A percentile compares a stretch with the other conserved stretches of the same genome.
These are phyloP conservation scores for Pseudopithomyces chartarum DNA, from an alignment of 2,329 filamentous ascomycete species.

Conservation along the genomic window DNA sequence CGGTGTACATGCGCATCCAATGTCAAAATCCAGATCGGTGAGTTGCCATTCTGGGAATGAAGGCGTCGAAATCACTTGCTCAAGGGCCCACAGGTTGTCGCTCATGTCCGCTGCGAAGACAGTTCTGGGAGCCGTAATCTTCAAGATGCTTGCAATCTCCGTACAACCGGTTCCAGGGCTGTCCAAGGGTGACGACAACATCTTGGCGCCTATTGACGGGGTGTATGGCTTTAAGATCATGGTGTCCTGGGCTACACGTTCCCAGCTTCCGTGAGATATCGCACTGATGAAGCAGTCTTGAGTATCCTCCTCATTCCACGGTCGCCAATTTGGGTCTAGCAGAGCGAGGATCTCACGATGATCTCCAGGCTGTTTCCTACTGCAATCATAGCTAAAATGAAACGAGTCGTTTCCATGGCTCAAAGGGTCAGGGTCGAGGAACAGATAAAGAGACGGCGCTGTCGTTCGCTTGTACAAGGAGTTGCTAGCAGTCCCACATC, in stretches of 20 bases:
- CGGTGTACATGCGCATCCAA: conserved; percentile 34
- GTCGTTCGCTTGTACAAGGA: conserved; percentile 57
- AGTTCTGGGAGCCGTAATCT: conserved; percentile 17
- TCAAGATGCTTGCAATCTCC: conserved; percentile 22
- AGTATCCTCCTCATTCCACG: conserved; percentile 19
- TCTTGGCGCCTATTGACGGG: background rate
- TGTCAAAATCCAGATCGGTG: background rate
- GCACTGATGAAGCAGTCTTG: background rate
- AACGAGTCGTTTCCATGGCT: conserved; percentile 58
- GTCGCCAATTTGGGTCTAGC: conserved; percentile 45
- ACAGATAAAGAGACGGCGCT: conserved; percentile 56
- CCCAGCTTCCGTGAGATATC: background rate
- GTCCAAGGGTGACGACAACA: background rate
- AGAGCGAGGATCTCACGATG: conserved; percentile 52
- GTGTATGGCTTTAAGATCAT: background rate
- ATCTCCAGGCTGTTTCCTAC: conserved; percentile 53
- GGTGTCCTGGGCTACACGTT: background rate
- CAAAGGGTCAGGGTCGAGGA: conserved; percentile 60
- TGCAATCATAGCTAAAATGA: conserved; percentile 60
- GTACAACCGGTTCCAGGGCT: conserved; percentile 18
- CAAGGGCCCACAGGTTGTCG: conserved; percentile 28
- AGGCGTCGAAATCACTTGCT: conserved; percentile 21
- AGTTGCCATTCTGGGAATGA: conserved; percentile 28
- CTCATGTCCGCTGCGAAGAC: conserved; percentile 10
- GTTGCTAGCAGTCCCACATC: conserved; percentile 63